Base-by-base conservation (phyloP, 495 filamentous ascomycete genomes). In the Sabuloglossum arenarium region DNA sequence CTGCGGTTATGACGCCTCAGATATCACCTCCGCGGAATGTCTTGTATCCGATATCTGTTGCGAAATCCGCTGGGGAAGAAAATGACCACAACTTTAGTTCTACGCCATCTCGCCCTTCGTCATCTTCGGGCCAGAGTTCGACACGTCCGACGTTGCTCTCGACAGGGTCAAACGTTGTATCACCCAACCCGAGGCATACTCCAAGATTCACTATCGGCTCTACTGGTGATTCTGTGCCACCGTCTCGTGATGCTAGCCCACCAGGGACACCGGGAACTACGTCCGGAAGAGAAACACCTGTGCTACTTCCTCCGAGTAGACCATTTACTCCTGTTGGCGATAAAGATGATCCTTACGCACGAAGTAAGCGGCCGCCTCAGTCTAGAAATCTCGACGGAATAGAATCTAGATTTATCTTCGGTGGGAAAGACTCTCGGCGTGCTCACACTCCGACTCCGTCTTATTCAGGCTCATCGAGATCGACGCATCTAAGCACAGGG, bases 351-450 rank as follows among this genome's bases (percentile, higher is more conserved):
- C 88, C 90, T 8, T 94, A 94, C 66, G 84, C 86, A 16, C 82
- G 86, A 56, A 82, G 77, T 63, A 89, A 82, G 62, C 81, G 89
- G 19, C 80, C 80, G 24, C 80, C 81, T 4, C 86, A 86, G 61
- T 69, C 78, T 24, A 80, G 77, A 58, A 80, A 82, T 58, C 70
- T 81, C 19, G 73, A 80, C 49, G 67, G 75, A 47, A 81, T 95
- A 43, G 90, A 97, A 61, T 73, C 83, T 24, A 77, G 89, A 59
- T 97, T 95, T 57, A 79, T 91, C 31, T 97, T 98, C 63, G 78
- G 74, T 62, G 65, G 72, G 31, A 72, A 72, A 51, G 77, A 82
- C 60, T 60, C 72, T n/a, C 74, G 73, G 52, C 71, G 74, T 19
- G 60, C 68, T 24, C 67, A 63, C 21, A 68, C 19, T 25, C 53